These are phyloP conservation scores for Hypoxylon sp. DNA, from an alignment of 2,329 filamentous ascomycete species.

Conservation along the genomic window DNA sequence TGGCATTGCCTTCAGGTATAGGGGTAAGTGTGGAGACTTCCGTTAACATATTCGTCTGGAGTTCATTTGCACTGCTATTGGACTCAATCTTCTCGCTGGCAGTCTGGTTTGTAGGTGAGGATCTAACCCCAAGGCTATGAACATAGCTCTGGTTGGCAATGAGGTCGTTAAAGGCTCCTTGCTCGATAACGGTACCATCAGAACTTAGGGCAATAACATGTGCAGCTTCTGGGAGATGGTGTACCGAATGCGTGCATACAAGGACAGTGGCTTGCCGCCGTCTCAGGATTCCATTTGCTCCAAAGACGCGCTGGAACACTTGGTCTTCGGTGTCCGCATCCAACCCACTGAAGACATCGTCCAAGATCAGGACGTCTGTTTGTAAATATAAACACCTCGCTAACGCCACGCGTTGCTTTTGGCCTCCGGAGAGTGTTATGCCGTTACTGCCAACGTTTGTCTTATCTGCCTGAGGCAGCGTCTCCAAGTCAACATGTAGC, in stretches of 20 bases:
- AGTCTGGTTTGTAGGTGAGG: constrained; percentile 31
- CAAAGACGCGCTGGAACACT: constrained; percentile 52
- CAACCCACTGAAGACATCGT: constrained; percentile 56
- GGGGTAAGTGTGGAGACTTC: constrained; percentile 16
- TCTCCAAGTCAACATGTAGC: constrained; percentile 51
- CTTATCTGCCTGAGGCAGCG: constrained; percentile 54
- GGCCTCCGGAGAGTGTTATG: constrained; percentile 61
- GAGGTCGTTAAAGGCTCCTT: constrained; percentile 58
- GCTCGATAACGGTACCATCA: constrained; percentile 59
- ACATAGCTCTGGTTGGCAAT: constrained; percentile 48
- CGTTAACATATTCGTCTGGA: background rate
- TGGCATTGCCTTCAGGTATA: constrained; percentile 8
- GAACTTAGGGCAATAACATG: constrained; percentile 62
- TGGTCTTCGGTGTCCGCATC: constrained; percentile 53
- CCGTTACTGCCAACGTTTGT: constrained; percentile 62
- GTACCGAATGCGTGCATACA: constrained; percentile 57
- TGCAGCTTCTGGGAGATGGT: constrained; percentile 58
- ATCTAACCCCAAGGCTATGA: constrained; percentile 41
- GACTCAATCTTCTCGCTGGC: constrained; percentile 12
- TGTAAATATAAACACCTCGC: constrained; percentile 53
- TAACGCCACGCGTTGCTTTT: constrained; percentile 58
- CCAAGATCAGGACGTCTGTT: constrained; percentile 51
- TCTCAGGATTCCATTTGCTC: constrained; percentile 46
- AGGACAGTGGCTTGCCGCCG: constrained; percentile 48
- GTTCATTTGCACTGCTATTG: background rate